phyloP scores from a whole-genome alignment of 2,329 filamentous ascomycete species.

The Ascochyta viciae-villosae region DNA sequence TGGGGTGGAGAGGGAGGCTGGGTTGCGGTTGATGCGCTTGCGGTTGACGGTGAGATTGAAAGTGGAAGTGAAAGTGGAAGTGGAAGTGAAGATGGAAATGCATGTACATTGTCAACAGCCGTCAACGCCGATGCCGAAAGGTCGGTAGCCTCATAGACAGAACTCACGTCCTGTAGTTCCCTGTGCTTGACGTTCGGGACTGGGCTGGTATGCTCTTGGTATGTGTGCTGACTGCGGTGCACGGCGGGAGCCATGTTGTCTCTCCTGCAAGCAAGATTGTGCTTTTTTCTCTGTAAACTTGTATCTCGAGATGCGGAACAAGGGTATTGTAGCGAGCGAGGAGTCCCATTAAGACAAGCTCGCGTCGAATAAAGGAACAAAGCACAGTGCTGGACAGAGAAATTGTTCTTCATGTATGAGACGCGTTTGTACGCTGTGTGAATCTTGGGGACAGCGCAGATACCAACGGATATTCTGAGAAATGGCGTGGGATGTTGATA shows the following conservation, averaged over 20 bases:
- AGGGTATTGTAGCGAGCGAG: too few relatives aligned
- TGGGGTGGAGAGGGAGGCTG: not conserved
- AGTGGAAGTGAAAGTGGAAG: not conserved
- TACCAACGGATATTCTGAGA: too few relatives aligned
- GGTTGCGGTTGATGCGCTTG: not conserved
- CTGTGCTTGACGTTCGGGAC: not conserved
- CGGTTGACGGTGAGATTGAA: not conserved
- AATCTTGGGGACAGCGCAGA: not conserved
- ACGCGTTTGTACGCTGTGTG: not conserved
- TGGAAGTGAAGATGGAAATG: not conserved
- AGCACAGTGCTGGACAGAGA: too few relatives aligned
- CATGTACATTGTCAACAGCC: not conserved
- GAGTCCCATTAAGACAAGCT: too few relatives aligned
- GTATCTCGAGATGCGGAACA: too few relatives aligned
- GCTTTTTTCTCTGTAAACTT: too few relatives aligned
- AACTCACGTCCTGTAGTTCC: not conserved
- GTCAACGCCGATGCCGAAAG: not conserved
- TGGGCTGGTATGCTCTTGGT: not conserved
- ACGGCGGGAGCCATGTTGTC: conserved; percentile 1
- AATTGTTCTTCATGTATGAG: too few relatives aligned
- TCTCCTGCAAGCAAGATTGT: too few relatives aligned
- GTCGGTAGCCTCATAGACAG: not conserved
- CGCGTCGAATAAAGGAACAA: too few relatives aligned
- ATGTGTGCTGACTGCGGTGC: not conserved
- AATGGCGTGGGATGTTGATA: too few relatives aligned